A percentile compares a stretch with the other conserved stretches of the same genome.
phyloP scores from a whole-genome alignment of 306 rosid species.

The Cicer judaicum region DNA sequence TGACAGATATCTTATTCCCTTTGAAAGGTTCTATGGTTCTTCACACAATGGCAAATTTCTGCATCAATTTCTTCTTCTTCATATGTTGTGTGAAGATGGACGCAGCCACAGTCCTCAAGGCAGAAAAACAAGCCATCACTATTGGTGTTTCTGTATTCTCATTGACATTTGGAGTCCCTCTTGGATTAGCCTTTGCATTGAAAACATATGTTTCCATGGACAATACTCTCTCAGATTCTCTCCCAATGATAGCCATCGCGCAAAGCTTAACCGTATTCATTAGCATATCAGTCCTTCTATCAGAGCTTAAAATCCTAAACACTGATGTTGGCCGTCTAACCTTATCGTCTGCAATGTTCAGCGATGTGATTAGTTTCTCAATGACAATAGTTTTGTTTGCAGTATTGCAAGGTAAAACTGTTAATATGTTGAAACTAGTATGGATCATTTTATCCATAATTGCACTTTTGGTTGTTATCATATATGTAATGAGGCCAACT shows the following conservation, averaged over 20 bases:
- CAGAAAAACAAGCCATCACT: slow-evolving; percentile 50
- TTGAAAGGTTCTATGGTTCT: slow-evolving; percentile 43
- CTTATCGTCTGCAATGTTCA: slow-evolving; percentile 51
- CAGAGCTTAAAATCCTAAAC: slow-evolving; percentile 67
- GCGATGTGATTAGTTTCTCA: slow-evolving; percentile 47
- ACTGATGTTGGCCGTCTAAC: slow-evolving; percentile 66
- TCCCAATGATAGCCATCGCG: slow-evolving; percentile 44
- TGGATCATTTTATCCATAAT: slow-evolving; percentile 26
- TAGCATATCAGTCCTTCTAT: slow-evolving; percentile 50
- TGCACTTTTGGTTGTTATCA: slow-evolving; percentile 10
- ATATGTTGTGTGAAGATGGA: slow-evolving; percentile 58
- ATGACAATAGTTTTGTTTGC: slow-evolving; percentile 19
- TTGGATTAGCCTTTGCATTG: slow-evolving; percentile 4
- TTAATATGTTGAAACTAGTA: neutral
- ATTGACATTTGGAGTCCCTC: slow-evolving; percentile 38
- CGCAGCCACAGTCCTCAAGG: slow-evolving; percentile 37
- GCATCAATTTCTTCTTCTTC: slow-evolving; percentile 61
- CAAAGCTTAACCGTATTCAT: slow-evolving; percentile 56
- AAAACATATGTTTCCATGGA: slow-evolving; percentile 33
- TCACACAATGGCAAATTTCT: slow-evolving; percentile 53
- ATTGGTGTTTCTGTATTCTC: slow-evolving; percentile 50
- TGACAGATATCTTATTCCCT: slow-evolving; percentile 53
- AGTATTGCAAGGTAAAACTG: neutral
- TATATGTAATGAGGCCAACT: slow-evolving; percentile 46
- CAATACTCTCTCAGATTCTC: slow-evolving; percentile 12